A percentile compares a stretch with the other conserved stretches of the same genome.
These are phyloP conservation scores for Claviceps sp. DNA, from an alignment of 2,329 filamentous ascomycete genomes.

Conservation along the genomic window DNA sequence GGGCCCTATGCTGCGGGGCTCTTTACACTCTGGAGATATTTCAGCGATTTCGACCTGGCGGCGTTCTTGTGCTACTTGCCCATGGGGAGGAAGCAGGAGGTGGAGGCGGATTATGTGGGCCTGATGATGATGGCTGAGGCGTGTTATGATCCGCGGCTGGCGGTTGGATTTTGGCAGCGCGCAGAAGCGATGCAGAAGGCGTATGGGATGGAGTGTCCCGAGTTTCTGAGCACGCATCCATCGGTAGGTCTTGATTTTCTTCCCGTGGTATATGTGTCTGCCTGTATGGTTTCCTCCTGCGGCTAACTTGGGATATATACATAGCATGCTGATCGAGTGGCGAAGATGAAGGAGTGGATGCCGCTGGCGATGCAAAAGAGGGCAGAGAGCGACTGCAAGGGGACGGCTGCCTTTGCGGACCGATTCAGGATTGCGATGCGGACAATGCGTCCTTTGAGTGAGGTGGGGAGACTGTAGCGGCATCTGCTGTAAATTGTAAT, in stretches of 20 bases:
- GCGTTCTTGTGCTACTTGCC: conserved; percentile 54
- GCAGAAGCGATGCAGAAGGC: conserved; percentile 41
- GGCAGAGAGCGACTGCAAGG: conserved; percentile 38
- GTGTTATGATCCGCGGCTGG: conserved; percentile 59
- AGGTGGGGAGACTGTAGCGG: neutral
- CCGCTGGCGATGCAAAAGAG: conserved; percentile 42
- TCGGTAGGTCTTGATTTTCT: conserved; percentile 35
- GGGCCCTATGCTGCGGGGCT: conserved; percentile 22
- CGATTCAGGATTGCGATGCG: conserved; percentile 36
- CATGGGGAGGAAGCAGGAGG: conserved; percentile 58
- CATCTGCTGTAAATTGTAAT: too few relatives aligned
- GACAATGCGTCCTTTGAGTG: conserved; percentile 13
- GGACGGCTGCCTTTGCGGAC: conserved; percentile 38
- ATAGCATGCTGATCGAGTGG: conserved; percentile 47
- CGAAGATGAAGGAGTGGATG: conserved; percentile 52
- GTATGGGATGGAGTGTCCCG: conserved; percentile 39
- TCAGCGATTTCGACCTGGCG: conserved; percentile 34
- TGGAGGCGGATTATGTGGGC: conserved; percentile 69
- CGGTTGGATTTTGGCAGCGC: conserved; percentile 51
- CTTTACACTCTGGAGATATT: conserved; percentile 26
- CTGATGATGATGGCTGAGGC: conserved; percentile 73
- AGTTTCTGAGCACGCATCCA: conserved; percentile 67
- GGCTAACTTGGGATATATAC: too few relatives aligned
- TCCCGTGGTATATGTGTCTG: neutral
- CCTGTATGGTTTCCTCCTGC: neutral